Evolutionary conservation across 2,329 filamentous ascomycete species (phyloP), one percentile per base, ranked within the genome.

Genomic region (Aspergillus fumigatiaffinis): DNA sequence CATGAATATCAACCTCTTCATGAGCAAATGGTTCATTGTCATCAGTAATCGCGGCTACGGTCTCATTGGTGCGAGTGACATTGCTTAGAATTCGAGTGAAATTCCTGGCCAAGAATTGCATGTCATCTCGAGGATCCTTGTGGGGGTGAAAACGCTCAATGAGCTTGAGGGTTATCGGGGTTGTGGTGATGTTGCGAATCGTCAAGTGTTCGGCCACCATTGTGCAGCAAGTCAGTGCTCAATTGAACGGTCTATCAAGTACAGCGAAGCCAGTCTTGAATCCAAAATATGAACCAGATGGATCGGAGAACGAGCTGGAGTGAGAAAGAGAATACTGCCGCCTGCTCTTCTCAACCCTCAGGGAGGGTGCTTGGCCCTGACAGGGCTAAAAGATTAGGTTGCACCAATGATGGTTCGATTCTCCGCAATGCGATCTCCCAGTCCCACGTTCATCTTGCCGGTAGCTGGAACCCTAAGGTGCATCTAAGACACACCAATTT

Each of bases 101-200:
- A 56, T 78, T 78, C 59, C 70, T 78, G n/a, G 80, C 78, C 57
- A 84, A 65, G 48, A 70, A 76, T 60, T 73, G 61, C 60, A 75
- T 62, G 58, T 73, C 63, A 65, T 68, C 58, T 62, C 66, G 62
- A 54, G 65, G 64, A 56, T 71, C 72, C 60, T 82, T 77, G 53
- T 75, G 79, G 50, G 77, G 81, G 63, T 86, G 83, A 71, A 92
- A 92, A 64, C 88, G 87, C 77, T 95, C 89, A 57, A 93, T 79
- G 58, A 80, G 73, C 72, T 86, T 87, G 66, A 97, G 82, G 64
- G 87, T 84, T 55, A 96, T 79, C n/a, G 86, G 81, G 51, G 84
- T 87, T 56, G 84, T 80, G 48, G 90, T 93, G 63, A 96, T 79
- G 73, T 97, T 97, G 67, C 92, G 91, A 67, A 97, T 84, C 4